Conservation (phyloP, 331 rosid genomes). For the Prunus yedoensis region DNA sequence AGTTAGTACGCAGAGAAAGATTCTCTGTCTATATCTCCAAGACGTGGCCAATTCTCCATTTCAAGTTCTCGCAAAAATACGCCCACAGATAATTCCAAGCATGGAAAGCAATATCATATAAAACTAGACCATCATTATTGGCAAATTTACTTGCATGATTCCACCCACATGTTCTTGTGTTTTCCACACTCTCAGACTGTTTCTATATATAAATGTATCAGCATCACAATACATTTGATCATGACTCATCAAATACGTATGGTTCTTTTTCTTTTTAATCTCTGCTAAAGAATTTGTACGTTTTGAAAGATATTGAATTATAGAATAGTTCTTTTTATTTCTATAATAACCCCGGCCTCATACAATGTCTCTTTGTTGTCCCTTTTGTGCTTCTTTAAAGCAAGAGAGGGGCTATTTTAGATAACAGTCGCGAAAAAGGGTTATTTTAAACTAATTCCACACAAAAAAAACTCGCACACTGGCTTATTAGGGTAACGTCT, state of each 20-base stretch:
- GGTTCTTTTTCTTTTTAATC: no score
- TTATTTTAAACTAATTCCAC: no score
- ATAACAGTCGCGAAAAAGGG: no score
- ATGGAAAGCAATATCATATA: background rate
- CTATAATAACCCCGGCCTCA: no score
- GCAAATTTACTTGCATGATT: background rate
- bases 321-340: no score
- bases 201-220: background rate
- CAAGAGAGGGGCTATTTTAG: no score
- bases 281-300: no score
- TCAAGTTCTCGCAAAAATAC: constrained; percentile 42
- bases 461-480: background rate
- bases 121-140: background rate
- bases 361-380: no score
- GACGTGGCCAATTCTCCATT: constrained; percentile 76
- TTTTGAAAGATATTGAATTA: no score
- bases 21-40: background rate
- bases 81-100: constrained; percentile 40
- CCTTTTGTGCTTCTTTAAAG: no score
- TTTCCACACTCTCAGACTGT: background rate
- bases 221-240: background rate
- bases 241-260: no score
- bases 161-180: background rate
- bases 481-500: no score
- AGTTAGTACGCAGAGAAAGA: background rate